Conservation (phyloP, 78 protist species). For the Dictyostelium firmibasis region DNA sequence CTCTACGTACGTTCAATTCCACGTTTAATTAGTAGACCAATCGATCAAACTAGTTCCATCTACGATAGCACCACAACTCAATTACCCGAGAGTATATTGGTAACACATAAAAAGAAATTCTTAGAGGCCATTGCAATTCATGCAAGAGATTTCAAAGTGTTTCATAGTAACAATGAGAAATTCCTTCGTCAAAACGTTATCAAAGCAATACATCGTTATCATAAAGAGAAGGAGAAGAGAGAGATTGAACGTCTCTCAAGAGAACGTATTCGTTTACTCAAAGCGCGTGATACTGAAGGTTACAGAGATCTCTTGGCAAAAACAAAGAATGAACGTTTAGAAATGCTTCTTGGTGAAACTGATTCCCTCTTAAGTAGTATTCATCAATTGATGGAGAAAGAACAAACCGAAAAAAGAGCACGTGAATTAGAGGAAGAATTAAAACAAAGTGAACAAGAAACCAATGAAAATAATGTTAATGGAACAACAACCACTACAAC, state of each 20-base stretch:
- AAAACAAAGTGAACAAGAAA: not conserved
- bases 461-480: not conserved
- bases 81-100: constrained; percentile 19
- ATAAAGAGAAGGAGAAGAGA: constrained; percentile 33
- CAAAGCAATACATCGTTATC: not conserved
- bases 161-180: constrained; percentile 33
- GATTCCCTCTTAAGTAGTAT: constrained; percentile 34
- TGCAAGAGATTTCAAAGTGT: constrained; percentile 64
- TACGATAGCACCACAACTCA: not conserved
- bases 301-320: constrained; percentile 70
- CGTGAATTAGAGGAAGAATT: constrained; percentile 21
- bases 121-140: constrained; percentile 41
- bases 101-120: constrained; percentile 29
- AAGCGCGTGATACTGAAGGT: constrained; percentile 51
- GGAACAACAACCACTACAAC: not conserved
- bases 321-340: constrained; percentile 71
- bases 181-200: not conserved
- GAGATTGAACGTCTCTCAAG: constrained; percentile 29
- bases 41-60: not conserved
- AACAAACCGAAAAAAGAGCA: constrained; percentile 44
- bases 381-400: constrained; percentile 59
- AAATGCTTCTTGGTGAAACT: constrained; percentile 71
- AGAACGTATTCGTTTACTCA: constrained; percentile 67
- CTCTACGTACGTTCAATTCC: constrained; percentile 54
- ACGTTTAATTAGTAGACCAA: not conserved